Percentiles rank a stretch among this genome's conserved stretches.
Conservation (phyloP, 2,329 filamentous ascomycete species). For the Cercospora sesami region DNA sequence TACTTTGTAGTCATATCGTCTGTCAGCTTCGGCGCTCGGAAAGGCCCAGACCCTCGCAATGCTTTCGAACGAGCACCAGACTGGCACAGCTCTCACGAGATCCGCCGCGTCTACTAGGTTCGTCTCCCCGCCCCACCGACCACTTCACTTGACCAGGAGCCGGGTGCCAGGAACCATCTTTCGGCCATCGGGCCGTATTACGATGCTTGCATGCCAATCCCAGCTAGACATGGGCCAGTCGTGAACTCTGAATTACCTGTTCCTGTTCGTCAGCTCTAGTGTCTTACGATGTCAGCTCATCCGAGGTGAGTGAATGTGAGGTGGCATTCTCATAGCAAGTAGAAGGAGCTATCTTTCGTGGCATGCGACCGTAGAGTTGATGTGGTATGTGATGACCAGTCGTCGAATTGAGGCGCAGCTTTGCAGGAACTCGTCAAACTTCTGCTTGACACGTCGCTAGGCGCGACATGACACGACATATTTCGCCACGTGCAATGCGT, state of each 20-base stretch:
- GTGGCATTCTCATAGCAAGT: background rate
- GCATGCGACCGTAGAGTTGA: background rate
- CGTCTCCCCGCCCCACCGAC: conserved; percentile 1
- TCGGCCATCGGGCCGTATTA: conserved; percentile 1
- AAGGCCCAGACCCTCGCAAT: background rate
- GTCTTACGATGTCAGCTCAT: background rate
- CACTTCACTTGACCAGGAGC: background rate
- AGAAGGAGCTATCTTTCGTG: background rate
- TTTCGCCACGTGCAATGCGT: background rate
- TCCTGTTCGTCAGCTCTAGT: background rate
- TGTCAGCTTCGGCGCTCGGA: background rate
- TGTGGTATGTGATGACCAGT: background rate
- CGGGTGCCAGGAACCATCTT: background rate
- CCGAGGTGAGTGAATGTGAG: background rate
- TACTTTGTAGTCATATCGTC: background rate
- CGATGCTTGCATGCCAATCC: background rate
- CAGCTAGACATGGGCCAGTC: background rate
- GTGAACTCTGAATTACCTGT: background rate
- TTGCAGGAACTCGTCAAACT: background rate
- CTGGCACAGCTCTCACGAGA: background rate
- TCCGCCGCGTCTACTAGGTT: conserved; percentile 1
- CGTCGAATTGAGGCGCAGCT: background rate
- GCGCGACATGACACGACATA: background rate
- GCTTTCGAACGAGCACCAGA: background rate
- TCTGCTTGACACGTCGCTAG: background rate